Conservation (phyloP, 2,329 filamentous ascomycete genomes). For the Xylariomycetidae sp. region DNA sequence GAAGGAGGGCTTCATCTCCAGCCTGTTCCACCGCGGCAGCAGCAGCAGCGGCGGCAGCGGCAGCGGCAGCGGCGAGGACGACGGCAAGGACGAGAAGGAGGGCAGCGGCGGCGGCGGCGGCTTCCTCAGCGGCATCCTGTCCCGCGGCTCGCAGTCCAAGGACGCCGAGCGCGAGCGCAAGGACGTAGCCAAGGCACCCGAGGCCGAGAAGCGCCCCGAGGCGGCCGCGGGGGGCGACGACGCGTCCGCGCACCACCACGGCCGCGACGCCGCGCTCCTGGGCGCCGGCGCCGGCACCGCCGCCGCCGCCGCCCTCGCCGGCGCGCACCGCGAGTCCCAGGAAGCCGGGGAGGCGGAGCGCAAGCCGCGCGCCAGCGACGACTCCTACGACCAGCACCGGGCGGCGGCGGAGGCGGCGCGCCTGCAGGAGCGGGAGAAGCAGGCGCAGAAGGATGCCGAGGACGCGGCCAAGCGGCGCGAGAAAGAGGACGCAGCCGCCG, state of each 20-base stretch:
- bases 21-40: not conserved
- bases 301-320: no score
- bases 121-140: not conserved
- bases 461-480: no score
- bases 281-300: no score
- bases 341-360: no score
- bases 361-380: no score
- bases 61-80: not conserved
- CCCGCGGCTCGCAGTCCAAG: not conserved
- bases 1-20: not conserved
- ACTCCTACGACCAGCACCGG: no score
- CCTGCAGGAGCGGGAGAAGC: no score
- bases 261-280: no score
- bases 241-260: not conserved
- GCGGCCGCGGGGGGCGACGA: not conserved
- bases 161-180: not conserved
- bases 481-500: no score
- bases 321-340: no score
- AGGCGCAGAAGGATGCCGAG: not conserved
- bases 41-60: no score
- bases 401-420: no score
- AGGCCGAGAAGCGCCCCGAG: not conserved
- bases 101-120: not conserved
- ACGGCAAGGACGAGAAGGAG: not conserved
- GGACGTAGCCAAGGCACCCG: not conserved